Base-by-base conservation (phyloP, 2,329 filamentous ascomycete genomes). In the Talaromyces rugulosus region DNA sequence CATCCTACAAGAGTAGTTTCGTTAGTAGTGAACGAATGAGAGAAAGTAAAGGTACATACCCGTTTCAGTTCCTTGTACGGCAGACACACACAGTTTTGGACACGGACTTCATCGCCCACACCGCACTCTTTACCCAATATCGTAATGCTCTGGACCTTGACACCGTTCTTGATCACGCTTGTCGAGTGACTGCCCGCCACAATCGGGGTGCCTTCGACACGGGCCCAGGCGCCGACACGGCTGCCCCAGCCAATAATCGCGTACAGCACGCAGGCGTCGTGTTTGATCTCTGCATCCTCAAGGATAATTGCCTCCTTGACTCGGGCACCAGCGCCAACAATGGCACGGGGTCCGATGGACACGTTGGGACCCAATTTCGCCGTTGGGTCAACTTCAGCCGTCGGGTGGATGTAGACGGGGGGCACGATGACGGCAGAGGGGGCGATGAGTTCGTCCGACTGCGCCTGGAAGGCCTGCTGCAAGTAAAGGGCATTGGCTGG, bases 61-160 rank as follows among this genome's bases (percentile, higher is more conserved):
- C 93, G 87, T 87, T 97, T 98, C 76, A 99, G 80, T 81, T 98
- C 95, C 85, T 99, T 99, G 79, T 93, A 96, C 9, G 95, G 95
- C 81, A 99, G 79, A 80, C 95, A 98, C 63, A 99, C 88, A 76
- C 95, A 99, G 81, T 99, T 98, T 81, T 98, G 94, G 69, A 99
- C 92, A 65, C 92, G 87, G 11, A 98, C 89, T 78, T 98, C 95
- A 71, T 99, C 95, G 4, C 89, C 92, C 33, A 98, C 95, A 61
- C 83, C 87, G 72, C 94, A 98, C 78, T 99, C 95, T 83, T 98
- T 97, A 74, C 94, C 94, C 65, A 99, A 79, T 68, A 98, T 99
- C 54, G 94, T 98, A 74, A 98, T 95, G 77, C 92, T 96, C 83
- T 98, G 95, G 58, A 99, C 95, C 83, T 98, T 98, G 78, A 98